phyloP scores from a whole-genome alignment of 345 rosid genomes.

The Citrus medica region DNA sequence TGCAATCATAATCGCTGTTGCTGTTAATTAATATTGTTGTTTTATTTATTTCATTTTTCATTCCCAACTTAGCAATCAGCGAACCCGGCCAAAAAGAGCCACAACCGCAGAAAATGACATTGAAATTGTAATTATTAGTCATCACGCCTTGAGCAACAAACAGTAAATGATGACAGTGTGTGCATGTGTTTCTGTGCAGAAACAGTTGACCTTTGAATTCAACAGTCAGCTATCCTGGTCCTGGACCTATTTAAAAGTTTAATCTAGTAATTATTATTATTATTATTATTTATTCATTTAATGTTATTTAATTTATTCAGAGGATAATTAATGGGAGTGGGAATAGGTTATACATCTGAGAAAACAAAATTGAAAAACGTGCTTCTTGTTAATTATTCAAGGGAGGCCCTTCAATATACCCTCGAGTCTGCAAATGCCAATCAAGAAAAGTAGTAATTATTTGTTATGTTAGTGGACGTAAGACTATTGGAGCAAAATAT shows the following conservation, averaged over 20 bases:
- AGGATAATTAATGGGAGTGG: background rate
- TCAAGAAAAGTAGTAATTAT: slow-evolving; percentile 7
- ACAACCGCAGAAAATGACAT: slow-evolving; percentile 30
- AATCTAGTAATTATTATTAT: background rate
- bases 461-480: slow-evolving; percentile 18
- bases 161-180: slow-evolving; percentile 30
- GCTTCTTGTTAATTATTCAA: background rate
- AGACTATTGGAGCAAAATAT: slow-evolving; percentile 9
- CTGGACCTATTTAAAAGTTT: background rate
- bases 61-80: slow-evolving; percentile 27
- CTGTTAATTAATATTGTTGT: slow-evolving; percentile 20
- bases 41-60: background rate
- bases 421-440: too few relatives aligned
- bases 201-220: slow-evolving; percentile 42
- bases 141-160: slow-evolving; percentile 50
- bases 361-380: background rate
- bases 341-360: background rate
- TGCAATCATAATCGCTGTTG: slow-evolving; percentile 44
- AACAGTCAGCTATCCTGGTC: slow-evolving; percentile 24
- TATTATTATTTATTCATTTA: background rate
- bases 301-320: background rate
- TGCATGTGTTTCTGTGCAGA: slow-evolving; percentile 44
- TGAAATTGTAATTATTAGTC: slow-evolving; percentile 38
- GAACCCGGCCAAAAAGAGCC: slow-evolving; percentile 22
- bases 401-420: background rate